These are phyloP conservation scores for Crithidia sp. DNA, from an alignment of 208 protist genomes.

Conservation along the genomic window DNA sequence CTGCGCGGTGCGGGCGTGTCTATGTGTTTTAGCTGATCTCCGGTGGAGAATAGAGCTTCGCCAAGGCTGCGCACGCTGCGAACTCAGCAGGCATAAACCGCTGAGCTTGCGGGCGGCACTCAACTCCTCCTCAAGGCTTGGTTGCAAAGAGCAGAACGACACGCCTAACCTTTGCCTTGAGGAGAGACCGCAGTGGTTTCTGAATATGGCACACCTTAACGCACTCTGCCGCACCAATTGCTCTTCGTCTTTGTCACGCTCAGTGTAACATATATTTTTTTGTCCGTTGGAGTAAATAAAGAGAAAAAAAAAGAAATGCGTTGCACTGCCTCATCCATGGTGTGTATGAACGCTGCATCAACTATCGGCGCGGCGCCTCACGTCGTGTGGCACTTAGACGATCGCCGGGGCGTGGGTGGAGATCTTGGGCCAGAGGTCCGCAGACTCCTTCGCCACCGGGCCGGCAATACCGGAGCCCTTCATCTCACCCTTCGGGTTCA, in stretches of 20 bases:
- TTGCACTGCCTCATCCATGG: constrained; percentile 5
- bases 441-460: constrained; percentile 99
- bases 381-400: background rate
- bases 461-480: constrained; percentile 99
- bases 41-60: no score
- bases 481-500: constrained; percentile 99
- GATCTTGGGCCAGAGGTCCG: constrained; percentile 99
- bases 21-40: no score
- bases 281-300: background rate
- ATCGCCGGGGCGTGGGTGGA: constrained; percentile 93
- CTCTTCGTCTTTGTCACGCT: background rate
- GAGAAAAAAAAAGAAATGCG: constrained; percentile 7
- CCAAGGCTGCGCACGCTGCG: no score
- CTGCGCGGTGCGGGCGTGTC: no score
- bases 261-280: background rate
- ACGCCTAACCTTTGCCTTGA: no score
- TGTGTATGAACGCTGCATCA: constrained; percentile 10
- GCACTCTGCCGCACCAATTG: background rate
- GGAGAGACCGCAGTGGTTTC: no score
- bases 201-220: no score
- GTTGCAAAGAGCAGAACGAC: no score
- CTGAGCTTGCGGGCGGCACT: no score
- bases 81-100: no score
- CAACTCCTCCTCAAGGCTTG: no score
- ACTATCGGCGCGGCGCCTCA: background rate